These are phyloP conservation scores for Tuber aestivum DNA, from an alignment of 495 filamentous ascomycete genomes.

Conservation along the genomic window DNA sequence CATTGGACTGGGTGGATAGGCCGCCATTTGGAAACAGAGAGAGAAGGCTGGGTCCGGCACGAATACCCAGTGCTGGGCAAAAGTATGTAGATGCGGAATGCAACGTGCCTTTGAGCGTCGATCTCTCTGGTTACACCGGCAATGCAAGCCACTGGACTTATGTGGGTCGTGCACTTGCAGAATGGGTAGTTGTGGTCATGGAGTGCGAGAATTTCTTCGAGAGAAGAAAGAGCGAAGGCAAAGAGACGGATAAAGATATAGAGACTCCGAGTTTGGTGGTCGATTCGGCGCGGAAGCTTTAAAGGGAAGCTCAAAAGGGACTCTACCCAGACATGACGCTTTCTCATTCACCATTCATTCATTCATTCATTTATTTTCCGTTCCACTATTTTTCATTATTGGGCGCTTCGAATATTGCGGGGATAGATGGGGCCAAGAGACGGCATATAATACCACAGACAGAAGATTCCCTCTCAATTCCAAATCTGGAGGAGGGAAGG, in stretches of 20 bases:
- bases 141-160: conserved; percentile 54
- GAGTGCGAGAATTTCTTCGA: conserved; percentile 94
- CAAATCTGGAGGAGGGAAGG: background rate
- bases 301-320: conserved; percentile 12
- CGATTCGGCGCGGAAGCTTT: conserved; percentile 68
- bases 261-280: conserved; percentile 85
- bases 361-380: conserved; percentile 6
- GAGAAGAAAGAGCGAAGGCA: conserved; percentile 76
- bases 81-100: conserved; percentile 47
- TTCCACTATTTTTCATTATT: conserved; percentile 9
- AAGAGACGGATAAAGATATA: conserved; percentile 64
- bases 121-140: conserved; percentile 28
- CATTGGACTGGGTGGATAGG: conserved; percentile 65
- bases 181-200: conserved; percentile 77
- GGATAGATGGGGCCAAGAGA: conserved; percentile 14
- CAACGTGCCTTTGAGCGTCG: conserved; percentile 22
- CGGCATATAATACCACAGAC: background rate
- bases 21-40: conserved; percentile 52
- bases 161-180: conserved; percentile 78
- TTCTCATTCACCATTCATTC: conserved; percentile 5
- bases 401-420: background rate
- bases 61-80: conserved; percentile 68
- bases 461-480: conserved; percentile 1
- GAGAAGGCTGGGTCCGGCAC: conserved; percentile 62
- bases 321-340: background rate